Evolutionary conservation across 805 yeast species (phyloP), one percentile per base, ranked within the genome.

Genomic region (Metschnikowia borealis): DNA sequence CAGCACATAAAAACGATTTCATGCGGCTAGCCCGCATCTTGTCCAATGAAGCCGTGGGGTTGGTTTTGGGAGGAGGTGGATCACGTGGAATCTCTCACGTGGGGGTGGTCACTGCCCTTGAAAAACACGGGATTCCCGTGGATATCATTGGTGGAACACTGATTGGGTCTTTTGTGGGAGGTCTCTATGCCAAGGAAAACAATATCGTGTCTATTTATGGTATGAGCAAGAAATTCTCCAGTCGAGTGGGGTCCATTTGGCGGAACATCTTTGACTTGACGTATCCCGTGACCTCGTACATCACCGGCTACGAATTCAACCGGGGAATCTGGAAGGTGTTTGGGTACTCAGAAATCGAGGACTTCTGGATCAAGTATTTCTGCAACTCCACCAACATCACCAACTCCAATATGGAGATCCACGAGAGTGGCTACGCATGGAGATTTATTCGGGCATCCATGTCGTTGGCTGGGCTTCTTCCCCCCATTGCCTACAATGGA

Each of bases 11-110:
- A 35, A 86, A 85, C 64, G 99, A 92, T 65, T 94, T 94, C 64
- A 74, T 89, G 66, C 77, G 99, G 50, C 69, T 92, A 35, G 98
- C 99, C 0, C 78, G 99, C 60, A 79, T 94, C 7, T 69, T 92
- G 14, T 87, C 97, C 0, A 96, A 96, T 6, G 89, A 90, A 63
- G 96, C 97, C 0, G 87, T 94, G 38, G 99, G 98, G 0, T 72
- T 94, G 17, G 97, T 92, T 5, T 73, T 92, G 3, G 99, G 99
- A 6, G 99, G 99, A 13, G 99, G 99, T 38, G 99, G 99, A 39
- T 96, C 98, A 0, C 76, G 98, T 58, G 99, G 99, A 1, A 76
- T 92, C 13, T 81, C 96, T 13, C 99, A 92, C 64, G 75, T 92
- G 38, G 99, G 99, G 3, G 85, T 94, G 3, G 80, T 92, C n/a